Conservation (phyloP, 208 protist species). For the Sergeia podlipaevii region DNA sequence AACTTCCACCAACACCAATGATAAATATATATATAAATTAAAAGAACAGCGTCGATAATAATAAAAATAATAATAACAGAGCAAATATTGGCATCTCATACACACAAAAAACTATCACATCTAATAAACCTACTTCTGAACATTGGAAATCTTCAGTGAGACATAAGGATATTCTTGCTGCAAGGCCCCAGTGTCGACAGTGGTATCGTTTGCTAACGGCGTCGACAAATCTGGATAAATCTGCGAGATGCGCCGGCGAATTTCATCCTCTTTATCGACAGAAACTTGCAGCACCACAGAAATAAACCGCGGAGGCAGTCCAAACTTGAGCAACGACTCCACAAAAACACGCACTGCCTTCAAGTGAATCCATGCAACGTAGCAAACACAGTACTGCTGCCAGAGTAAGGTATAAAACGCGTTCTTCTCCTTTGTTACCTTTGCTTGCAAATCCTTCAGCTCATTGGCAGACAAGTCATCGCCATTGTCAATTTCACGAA, state of each 20-base stretch:
- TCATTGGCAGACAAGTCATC: constrained; percentile 65
- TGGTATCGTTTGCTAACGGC: constrained; percentile 40
- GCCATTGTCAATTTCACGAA: constrained; percentile 70
- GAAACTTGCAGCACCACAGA: constrained; percentile 74
- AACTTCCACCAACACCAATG: too few relatives aligned
- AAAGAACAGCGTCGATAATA: too few relatives aligned
- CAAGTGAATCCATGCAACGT: constrained; percentile 90
- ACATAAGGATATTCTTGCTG: constrained; percentile 88
- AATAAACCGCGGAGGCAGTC: constrained; percentile 85
- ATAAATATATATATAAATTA: too few relatives aligned
- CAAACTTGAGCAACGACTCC: constrained; percentile 88
- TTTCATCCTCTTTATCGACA: constrained; percentile 64
- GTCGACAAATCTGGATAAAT: constrained; percentile 65
- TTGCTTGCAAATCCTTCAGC: constrained; percentile 61
- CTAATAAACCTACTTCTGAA: constrained; percentile 42
- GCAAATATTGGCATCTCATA: background rate
- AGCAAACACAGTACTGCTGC: constrained; percentile 86
- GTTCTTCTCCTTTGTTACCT: constrained; percentile 81
- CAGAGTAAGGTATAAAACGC: constrained; percentile 76
- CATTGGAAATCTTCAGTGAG: constrained; percentile 75
- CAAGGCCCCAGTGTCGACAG: constrained; percentile 51
- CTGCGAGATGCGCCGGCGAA: constrained; percentile 66
- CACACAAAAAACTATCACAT: background rate
- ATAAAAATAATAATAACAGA: constrained; percentile 3
- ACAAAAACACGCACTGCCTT: constrained; percentile 92